These are phyloP conservation scores for Pseudocercospora macadamiae DNA, from an alignment of 2,329 filamentous ascomycete species.

Conservation along the genomic window DNA sequence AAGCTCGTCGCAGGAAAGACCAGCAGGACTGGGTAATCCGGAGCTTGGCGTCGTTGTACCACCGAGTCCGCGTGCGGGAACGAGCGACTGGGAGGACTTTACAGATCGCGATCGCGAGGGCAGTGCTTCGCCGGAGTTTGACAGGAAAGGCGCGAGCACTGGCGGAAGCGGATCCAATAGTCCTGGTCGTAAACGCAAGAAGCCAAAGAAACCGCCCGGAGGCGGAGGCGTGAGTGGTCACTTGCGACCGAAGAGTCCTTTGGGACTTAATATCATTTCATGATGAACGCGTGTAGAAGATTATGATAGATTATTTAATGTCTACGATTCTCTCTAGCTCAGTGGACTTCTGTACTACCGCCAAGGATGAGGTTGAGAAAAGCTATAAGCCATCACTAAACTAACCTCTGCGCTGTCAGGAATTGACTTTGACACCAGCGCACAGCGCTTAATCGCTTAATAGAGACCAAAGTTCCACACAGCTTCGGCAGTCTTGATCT, in stretches of 20 bases:
- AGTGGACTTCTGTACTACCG: too few relatives aligned
- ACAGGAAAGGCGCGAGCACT: neutral
- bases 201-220: slow-evolving; percentile 17
- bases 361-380: neutral
- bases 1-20: slow-evolving; percentile 12
- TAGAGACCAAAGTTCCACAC: neutral
- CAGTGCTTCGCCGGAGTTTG: neutral
- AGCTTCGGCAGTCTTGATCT: slow-evolving; percentile 2
- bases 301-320: neutral
- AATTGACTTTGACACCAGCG: neutral
- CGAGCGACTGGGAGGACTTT: slow-evolving; percentile 2
- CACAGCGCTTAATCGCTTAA: neutral
- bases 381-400: neutral
- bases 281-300: neutral
- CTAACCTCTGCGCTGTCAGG: neutral
- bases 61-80: too few relatives aligned
- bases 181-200: slow-evolving; percentile 20
- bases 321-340: too few relatives aligned
- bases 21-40: slow-evolving; percentile 12
- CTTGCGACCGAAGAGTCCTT: slow-evolving; percentile 21
- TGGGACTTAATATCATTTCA: slow-evolving; percentile 11
- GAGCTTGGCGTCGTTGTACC: too few relatives aligned
- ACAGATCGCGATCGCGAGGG: slow-evolving; percentile 1
- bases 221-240: slow-evolving; percentile 9
- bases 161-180: neutral